Evolutionary conservation across 495 filamentous ascomycete genomes (phyloP), one percentile per base, ranked within the genome.

Genomic region (Talaromyces trachyspermus): DNA sequence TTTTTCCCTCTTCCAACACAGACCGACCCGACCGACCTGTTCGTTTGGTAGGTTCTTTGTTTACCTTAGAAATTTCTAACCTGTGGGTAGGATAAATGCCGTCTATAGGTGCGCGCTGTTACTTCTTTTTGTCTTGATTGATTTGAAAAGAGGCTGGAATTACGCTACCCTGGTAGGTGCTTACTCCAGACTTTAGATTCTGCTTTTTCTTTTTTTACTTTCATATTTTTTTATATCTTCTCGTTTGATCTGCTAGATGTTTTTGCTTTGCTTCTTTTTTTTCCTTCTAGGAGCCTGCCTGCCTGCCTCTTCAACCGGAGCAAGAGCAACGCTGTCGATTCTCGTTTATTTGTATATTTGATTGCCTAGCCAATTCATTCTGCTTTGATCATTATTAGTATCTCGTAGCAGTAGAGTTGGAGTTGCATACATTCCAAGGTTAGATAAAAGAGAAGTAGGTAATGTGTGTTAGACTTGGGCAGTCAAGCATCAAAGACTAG

Each of bases 21-120:
- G 11, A 7, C 5, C 8, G n/a, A 38, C 35, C 9, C 7, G 3
- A 19, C 18, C 35, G 8, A 38, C 14, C 22, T 9, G 5, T 15
- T 38, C 8, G 35, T 29, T 46, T 46, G 44, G 44, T 46, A 46
- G 44, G 44, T 46, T 45, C 20, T 33, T 33, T 46, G 30, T 32
- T n/a, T n/a, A n/a, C n/a, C n/a, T n/a, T n/a, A n/a, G n/a, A n/a
- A n/a, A n/a, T n/a, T 23, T 46, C 44, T 46, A 46, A 46, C 44
- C 27, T 46, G 11, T 46, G 19, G 44, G 30, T 46, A 46, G 44
- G 44, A 33, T 32, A 32, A 14, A n/a, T n/a, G n/a, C n/a, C n/a
- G n/a, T n/a, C n/a, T n/a, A n/a, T n/a, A n/a, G n/a, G n/a, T n/a
- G n/a, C n/a, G 14, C 30, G 17, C 6, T 22, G 18, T 45, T 33